Evolutionary conservation across 2,329 filamentous ascomycete species (phyloP).

Genomic region (Pseudopyricularia cyperi): DNA sequence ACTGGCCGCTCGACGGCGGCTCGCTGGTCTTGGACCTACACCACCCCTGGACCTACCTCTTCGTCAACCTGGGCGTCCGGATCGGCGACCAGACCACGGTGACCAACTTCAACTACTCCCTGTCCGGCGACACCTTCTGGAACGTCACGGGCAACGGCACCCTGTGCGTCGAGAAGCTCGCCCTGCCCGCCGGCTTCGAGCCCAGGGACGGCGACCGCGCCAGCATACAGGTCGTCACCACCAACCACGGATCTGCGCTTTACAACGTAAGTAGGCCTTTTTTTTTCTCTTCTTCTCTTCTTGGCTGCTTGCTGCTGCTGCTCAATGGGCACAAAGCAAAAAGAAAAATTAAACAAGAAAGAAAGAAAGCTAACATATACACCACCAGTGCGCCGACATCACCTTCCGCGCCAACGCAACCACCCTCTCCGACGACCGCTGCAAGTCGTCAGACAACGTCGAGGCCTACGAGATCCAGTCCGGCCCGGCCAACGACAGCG

Average conservation of each 20-base stretch:
- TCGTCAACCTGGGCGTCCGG: constrained; percentile 35
- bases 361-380: constrained; percentile 19
- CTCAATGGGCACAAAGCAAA: constrained; percentile 8
- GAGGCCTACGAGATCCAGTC: constrained; percentile 19
- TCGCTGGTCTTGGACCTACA: constrained; percentile 33
- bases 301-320: not conserved
- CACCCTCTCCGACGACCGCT: constrained; percentile 31
- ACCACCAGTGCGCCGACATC: constrained; percentile 50
- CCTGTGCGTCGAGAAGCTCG: constrained; percentile 51
- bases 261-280: constrained; percentile 36
- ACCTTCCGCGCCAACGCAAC: constrained; percentile 44
- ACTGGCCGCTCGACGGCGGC: constrained; percentile 39
- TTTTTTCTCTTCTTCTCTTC: constrained; percentile 13
- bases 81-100: constrained; percentile 22
- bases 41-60: constrained; percentile 39
- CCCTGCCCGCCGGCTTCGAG: constrained; percentile 34
- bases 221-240: constrained; percentile 57
- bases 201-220: constrained; percentile 48
- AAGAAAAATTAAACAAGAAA: constrained; percentile 2
- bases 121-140: constrained; percentile 41
- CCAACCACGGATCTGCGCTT: constrained; percentile 45
- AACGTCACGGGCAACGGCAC: constrained; percentile 47
- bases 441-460: constrained; percentile 46
- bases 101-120: constrained; percentile 55
- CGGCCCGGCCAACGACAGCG: constrained; percentile 11